Evolutionary conservation across 768 basidiomycete species (phyloP).

Genomic region (Cystobasidiopsis lactophilus): DNA sequence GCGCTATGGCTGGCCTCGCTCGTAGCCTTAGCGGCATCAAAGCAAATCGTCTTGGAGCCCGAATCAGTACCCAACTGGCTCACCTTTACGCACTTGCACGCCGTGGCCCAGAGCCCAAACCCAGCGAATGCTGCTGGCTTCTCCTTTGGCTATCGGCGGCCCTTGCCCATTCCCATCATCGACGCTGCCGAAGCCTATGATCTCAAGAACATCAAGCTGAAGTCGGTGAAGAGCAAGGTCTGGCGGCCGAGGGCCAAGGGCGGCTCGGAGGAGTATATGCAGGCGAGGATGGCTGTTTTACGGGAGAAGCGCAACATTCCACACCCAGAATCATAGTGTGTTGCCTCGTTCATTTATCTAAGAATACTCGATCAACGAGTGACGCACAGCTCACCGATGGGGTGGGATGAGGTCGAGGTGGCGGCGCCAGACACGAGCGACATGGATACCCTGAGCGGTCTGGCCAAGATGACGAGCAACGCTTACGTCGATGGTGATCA

Average conservation of each 20-base stretch:
- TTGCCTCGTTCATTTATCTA: no score
- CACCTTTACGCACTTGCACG: no score
- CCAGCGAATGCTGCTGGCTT: no score
- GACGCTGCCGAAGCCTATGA: not conserved
- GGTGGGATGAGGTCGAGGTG: conserved; percentile 28
- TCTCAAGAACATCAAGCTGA: not conserved
- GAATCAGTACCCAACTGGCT: no score
- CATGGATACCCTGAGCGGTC: conserved; percentile 44
- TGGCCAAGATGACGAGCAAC: conserved; percentile 79
- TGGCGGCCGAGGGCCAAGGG: not conserved
- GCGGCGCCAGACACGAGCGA: conserved; percentile 48
- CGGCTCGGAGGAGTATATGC: not conserved
- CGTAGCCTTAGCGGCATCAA: no score
- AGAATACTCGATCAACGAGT: no score
- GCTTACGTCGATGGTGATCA: conserved; percentile 46
- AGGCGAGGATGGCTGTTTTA: not conserved
- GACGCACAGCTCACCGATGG: not conserved
- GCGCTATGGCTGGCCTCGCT: no score
- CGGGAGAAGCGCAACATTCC: not conserved
- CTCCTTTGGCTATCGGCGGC: not conserved
- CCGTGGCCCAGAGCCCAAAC: no score
- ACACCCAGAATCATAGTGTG: not conserved
- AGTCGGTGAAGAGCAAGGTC: not conserved
- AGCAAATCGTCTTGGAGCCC: no score
- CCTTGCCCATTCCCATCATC: not conserved